These are phyloP conservation scores for Aureobasidium sp. DNA, from an alignment of 2,329 filamentous ascomycete genomes.

Conservation along the genomic window DNA sequence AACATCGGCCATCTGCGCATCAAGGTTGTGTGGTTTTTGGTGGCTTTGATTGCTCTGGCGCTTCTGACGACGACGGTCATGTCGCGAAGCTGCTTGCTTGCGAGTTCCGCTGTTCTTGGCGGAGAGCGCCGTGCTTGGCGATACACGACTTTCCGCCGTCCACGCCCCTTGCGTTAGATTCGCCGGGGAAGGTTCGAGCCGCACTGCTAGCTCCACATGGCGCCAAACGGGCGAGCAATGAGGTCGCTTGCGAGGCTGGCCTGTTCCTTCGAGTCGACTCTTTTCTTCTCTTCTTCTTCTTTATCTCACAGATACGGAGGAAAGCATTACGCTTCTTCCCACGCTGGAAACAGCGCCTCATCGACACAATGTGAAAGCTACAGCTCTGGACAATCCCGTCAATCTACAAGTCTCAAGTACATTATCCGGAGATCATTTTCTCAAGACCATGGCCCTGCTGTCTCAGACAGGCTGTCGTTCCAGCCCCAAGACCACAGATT, in stretches of 20 bases:
- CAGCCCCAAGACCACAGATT: not conserved
- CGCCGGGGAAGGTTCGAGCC: slow-evolving; percentile 10
- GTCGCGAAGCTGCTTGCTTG: not conserved
- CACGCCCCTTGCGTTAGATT: not conserved
- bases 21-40: not conserved
- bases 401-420: not conserved
- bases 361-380: not conserved
- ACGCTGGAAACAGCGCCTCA: not conserved
- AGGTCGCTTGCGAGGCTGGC: not conserved
- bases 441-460: not conserved
- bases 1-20: slow-evolving; percentile 64
- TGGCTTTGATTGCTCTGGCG: not conserved
- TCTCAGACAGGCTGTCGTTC: not conserved
- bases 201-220: slow-evolving; percentile 11
- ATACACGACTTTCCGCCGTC: not conserved
- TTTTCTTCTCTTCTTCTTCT: not conserved
- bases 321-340: not conserved
- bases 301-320: too few species aligned
- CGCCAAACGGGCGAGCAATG: slow-evolving; percentile 3
- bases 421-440: not conserved
- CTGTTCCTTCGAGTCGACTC: not conserved
- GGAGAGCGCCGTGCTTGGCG: not conserved
- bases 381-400: not conserved
- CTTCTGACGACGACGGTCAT: not conserved
- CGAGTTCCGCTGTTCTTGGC: not conserved